Conservation (phyloP, 2,329 filamentous ascomycete species). For the Pestalotiopsis fici region DNA sequence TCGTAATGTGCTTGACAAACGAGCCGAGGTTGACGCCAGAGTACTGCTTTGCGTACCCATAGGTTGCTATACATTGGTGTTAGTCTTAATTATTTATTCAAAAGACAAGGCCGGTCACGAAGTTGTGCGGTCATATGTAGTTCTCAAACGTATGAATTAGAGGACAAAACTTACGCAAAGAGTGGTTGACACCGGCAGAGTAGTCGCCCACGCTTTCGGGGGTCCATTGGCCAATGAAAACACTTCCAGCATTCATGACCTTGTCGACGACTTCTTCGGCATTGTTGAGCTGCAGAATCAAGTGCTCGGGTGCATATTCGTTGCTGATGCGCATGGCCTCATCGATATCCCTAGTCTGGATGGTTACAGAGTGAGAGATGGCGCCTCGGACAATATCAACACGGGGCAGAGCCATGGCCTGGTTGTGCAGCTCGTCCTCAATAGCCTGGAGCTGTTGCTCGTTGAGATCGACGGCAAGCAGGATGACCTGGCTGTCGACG, state of each 20-base stretch:
- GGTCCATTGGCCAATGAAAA: constrained; percentile 95
- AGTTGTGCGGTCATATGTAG: no score
- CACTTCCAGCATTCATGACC: constrained; percentile 92
- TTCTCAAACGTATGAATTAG: no score
- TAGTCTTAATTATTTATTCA: background rate
- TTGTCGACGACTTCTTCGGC: constrained; percentile 73
- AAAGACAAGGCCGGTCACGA: background rate
- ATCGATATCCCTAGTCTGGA: constrained; percentile 69
- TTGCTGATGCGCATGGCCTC: constrained; percentile 86
- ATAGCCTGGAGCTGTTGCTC: constrained; percentile 77
- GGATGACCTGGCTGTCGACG: constrained; percentile 90
- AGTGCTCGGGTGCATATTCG: constrained; percentile 91
- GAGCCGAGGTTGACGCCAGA: constrained; percentile 95
- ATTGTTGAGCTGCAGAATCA: constrained; percentile 86
- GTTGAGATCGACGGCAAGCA: constrained; percentile 79
- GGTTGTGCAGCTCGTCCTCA: constrained; percentile 85
- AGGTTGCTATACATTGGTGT: constrained; percentile 68
- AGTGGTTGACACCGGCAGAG: constrained; percentile 97
- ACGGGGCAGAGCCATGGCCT: constrained; percentile 83
- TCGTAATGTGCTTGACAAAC: constrained; percentile 98
- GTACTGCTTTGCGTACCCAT: constrained; percentile 98
- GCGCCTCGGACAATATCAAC: constrained; percentile 91
- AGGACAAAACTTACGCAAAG: constrained; percentile 81
- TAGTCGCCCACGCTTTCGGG: constrained; percentile 98
- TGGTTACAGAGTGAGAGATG: constrained; percentile 88